Evolutionary conservation across 2,329 filamentous ascomycete species (phyloP).

Genomic region (Aspergillus unguis): DNA sequence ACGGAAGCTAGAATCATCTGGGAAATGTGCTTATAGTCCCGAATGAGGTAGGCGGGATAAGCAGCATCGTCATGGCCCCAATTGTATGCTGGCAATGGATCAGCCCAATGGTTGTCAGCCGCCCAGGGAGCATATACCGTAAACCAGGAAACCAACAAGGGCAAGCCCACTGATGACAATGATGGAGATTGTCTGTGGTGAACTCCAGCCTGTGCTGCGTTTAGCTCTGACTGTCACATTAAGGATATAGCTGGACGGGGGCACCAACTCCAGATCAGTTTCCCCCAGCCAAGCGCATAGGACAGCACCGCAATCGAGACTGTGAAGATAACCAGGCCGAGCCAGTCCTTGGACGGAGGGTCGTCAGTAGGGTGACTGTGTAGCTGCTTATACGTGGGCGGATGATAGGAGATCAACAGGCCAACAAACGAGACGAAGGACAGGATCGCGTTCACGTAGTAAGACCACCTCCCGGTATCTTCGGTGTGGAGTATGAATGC

Average conservation of each 20-base stretch:
- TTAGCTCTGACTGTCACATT: not conserved
- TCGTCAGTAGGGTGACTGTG: no score
- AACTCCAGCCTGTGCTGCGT: not conserved
- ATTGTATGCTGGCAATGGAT: not conserved
- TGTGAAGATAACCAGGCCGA: not conserved
- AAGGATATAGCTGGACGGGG: not conserved
- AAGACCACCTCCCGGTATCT: slow-evolving; percentile 2
- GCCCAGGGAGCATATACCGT: no score
- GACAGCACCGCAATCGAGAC: not conserved
- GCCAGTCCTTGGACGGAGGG: no score
- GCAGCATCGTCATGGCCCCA: not conserved
- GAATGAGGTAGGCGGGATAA: not conserved
- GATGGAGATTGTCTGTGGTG: not conserved
- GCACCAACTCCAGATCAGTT: not conserved
- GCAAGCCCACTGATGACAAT: not conserved
- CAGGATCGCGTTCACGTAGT: slow-evolving; percentile 9
- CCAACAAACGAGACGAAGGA: slow-evolving; percentile 10
- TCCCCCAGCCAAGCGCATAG: not conserved
- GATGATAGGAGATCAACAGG: slow-evolving; percentile 8
- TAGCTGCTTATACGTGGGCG: slow-evolving; percentile 2
- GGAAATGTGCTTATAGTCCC: no score
- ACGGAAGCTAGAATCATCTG: no score
- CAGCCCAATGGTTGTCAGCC: no score
- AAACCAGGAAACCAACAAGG: not conserved
- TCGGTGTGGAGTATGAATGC: not conserved